Evolutionary conservation across 306 rosid species (phyloP).

Genomic region (Acacia crassicarpa): DNA sequence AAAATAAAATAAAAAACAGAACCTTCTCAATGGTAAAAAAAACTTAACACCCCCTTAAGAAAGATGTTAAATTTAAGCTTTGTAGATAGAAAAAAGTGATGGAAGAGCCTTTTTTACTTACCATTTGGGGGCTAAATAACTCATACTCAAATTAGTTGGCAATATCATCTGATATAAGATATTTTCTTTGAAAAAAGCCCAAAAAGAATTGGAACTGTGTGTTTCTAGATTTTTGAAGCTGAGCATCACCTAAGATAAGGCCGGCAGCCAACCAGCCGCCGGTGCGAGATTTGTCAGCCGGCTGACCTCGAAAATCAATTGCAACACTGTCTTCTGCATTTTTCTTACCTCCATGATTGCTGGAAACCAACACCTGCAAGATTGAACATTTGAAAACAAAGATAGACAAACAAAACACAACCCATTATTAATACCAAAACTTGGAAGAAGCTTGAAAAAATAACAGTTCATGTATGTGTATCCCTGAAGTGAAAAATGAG

Average conservation of each 20-base stretch:
- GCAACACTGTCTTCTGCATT: slow-evolving; percentile 44
- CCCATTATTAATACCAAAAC: neutral
- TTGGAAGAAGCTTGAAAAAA: slow-evolving; percentile 16
- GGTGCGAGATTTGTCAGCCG: slow-evolving; percentile 64
- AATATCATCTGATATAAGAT: neutral
- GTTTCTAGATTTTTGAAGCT: neutral
- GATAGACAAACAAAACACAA: neutral
- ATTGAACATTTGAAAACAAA: neutral
- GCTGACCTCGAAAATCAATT: slow-evolving; percentile 68
- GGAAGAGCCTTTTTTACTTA: neutral
- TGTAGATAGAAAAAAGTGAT: neutral
- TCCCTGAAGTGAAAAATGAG: slow-evolving; percentile 9
- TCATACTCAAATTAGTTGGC: neutral
- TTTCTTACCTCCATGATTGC: slow-evolving; percentile 42
- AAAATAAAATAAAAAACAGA: neutral
- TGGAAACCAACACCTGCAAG: slow-evolving; percentile 59
- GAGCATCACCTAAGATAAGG: slow-evolving; percentile 73
- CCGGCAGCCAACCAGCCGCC: slow-evolving; percentile 97
- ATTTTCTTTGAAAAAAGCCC: neutral
- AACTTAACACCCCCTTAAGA: neutral
- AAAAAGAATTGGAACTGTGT: neutral
- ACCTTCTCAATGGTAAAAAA: neutral
- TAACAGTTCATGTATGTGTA: neutral
- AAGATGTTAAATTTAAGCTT: neutral
- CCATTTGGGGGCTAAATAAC: neutral